Conservation (phyloP, 345 rosid genomes). For the Ceriops zippeliana region DNA sequence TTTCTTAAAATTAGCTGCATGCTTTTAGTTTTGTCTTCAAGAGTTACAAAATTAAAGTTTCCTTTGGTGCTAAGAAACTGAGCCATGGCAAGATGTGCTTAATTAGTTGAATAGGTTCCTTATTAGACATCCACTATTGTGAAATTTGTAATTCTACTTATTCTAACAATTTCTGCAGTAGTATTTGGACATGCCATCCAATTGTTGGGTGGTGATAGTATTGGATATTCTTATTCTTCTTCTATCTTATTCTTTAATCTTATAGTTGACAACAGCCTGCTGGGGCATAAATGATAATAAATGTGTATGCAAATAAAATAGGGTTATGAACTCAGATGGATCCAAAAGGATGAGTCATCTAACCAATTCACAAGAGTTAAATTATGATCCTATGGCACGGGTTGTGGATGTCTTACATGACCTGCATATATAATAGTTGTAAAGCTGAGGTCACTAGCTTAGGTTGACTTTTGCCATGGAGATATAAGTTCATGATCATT, state of each 20-base stretch:
- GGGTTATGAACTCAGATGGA: neutral
- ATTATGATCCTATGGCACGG: neutral
- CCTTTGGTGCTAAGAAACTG: neutral
- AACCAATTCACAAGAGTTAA: neutral
- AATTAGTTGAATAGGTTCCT: neutral
- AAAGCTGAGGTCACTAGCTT: constrained; percentile 1
- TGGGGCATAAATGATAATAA: neutral
- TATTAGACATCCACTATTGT: constrained; percentile 4
- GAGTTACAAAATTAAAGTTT: neutral
- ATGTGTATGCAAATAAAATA: neutral
- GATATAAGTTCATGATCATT: neutral
- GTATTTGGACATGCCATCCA: constrained; percentile 1
- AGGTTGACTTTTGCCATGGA: constrained; percentile 1
- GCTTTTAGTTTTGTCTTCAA: constrained; percentile 1
- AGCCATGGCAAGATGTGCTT: neutral
- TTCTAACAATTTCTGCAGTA: neutral
- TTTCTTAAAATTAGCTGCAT: constrained; percentile 4
- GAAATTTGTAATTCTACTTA: neutral
- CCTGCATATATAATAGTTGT: neutral
- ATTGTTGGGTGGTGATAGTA: neutral
- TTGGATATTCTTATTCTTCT: neutral
- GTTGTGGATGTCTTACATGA: neutral
- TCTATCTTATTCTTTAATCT: neutral
- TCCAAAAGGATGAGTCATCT: neutral
- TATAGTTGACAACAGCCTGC: neutral